These are phyloP conservation scores for Austroboletus festivus DNA, from an alignment of 768 basidiomycete genomes.

Conservation along the genomic window DNA sequence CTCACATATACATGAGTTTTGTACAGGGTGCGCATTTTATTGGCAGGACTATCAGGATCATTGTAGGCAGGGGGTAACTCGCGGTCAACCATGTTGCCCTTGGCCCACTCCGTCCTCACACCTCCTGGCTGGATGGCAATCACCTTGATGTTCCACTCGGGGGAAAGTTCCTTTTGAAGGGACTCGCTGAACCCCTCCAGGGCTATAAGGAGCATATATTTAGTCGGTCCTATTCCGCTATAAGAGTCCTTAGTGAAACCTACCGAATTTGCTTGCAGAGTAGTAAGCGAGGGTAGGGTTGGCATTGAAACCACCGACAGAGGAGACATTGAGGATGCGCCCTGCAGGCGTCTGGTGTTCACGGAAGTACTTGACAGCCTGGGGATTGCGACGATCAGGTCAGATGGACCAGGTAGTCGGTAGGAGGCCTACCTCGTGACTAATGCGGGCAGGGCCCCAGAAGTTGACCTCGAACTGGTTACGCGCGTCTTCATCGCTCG, in stretches of 20 bases:
- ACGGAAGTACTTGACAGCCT: constrained; percentile 31
- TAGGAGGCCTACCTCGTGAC: constrained; percentile 25
- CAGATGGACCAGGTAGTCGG: neutral
- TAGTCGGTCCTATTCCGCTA: neutral
- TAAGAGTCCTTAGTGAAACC: neutral
- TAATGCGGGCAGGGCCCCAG: constrained; percentile 28
- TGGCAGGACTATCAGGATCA: constrained; percentile 12
- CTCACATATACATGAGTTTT: neutral
- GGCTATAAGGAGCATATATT: constrained; percentile 4
- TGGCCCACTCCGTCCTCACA: constrained; percentile 20
- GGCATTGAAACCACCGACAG: constrained; percentile 16
- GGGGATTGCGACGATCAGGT: neutral
- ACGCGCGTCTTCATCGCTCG: constrained; percentile 25
- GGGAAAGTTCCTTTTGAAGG: constrained; percentile 19
- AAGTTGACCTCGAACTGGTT: constrained; percentile 33
- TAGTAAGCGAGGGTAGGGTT: constrained; percentile 19
- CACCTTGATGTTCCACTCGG: constrained; percentile 29
- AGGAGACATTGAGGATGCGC: constrained; percentile 23
- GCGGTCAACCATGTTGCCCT: constrained; percentile 15
- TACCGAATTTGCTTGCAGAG: constrained; percentile 24
- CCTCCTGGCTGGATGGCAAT: constrained; percentile 21
- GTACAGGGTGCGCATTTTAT: constrained; percentile 9
- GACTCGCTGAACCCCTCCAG: constrained; percentile 27
- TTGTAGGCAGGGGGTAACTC: constrained; percentile 16
- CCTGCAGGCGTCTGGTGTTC: constrained; percentile 25